These are phyloP conservation scores for Pichia cephalocereana DNA, from an alignment of 805 yeast genomes.

Conservation along the genomic window DNA sequence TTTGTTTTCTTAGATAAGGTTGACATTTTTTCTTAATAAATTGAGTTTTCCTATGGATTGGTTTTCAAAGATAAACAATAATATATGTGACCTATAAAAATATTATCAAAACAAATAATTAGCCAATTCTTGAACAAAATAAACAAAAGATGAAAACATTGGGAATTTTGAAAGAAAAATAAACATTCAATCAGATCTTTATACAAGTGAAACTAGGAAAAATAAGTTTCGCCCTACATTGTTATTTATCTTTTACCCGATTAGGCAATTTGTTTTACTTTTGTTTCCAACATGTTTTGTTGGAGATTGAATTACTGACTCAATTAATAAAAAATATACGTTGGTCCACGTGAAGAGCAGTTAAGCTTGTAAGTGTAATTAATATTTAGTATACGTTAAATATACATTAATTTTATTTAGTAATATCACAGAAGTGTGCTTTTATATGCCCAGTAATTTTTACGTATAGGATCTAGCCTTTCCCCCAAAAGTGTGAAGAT, in stretches of 20 bases:
- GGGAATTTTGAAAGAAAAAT: neutral
- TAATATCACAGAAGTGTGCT: neutral
- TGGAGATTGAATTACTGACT: neutral
- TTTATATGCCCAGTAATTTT: slow-evolving; percentile 23
- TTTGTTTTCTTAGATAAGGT: slow-evolving; percentile 24
- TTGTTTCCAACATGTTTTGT: neutral
- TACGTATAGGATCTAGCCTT: slow-evolving; percentile 24
- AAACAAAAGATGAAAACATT: neutral
- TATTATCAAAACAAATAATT: neutral
- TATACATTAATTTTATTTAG: too few species aligned
- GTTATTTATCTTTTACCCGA: slow-evolving; percentile 6
- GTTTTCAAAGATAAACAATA: neutral
- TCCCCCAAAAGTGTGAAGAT: slow-evolving; percentile 44
- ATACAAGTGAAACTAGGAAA: neutral
- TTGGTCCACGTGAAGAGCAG: neutral
- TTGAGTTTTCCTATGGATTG: too few species aligned
- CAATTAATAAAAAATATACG: neutral
- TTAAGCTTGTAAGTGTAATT: too few species aligned
- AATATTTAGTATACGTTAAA: too few species aligned
- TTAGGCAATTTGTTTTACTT: neutral
- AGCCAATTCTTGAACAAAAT: neutral
- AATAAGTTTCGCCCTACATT: neutral
- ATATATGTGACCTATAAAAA: too few species aligned
- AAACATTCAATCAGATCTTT: neutral
- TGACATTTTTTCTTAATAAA: slow-evolving; percentile 4